Base-by-base conservation (phyloP, 139 green algal species). In the Diplosphaera chodatii region DNA sequence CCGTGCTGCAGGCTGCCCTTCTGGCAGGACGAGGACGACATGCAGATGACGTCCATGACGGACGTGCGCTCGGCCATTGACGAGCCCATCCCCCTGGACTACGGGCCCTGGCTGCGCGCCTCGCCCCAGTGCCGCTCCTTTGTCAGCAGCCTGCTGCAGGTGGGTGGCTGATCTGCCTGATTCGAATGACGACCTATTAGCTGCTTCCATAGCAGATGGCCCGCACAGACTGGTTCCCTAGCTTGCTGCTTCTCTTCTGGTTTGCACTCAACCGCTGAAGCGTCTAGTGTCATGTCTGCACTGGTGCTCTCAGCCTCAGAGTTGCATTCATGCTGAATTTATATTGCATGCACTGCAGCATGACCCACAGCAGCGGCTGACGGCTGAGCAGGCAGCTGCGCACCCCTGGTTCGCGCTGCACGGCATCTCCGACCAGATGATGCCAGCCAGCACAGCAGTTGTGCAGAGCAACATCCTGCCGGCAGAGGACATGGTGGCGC, bases 341-440 rank as follows among this genome's bases (percentile, higher is more conserved):
- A n/a, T n/a, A n/a, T n/a, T n/a, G n/a, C n/a, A n/a, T n/a, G n/a
- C n/a, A n/a, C n/a, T n/a, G 22, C 25, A 75, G 16, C 85, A 85
- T 23, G 78, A 94, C 71, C 86, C 85, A 25, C 66, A 67, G 40
- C 64, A 74, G 64, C 79, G 90, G 22, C 80, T 89, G 40, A 91
- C 78, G 0, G 87, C 88, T 29, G 69, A 74, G 33, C 29, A 90
- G 65, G 88, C 89, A 28, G 71, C 91, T 59, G 32, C 70, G n/a
- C 88, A 93, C 74, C 78, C 84, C 23, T 95, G 86, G 79, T 88
- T 91, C 55, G 62, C 40, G 3, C 33, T 56, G 55, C 73, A 78
- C 30, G 48, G 48, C 48, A 59, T 59, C 48, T 59, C 48, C 48
- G 48, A 23, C 10, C 13, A n/a, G n/a, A n/a, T n/a, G n/a, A n/a